Percentiles rank a stretch among this genome's conserved stretches.
phyloP scores from a whole-genome alignment of 208 protist species.

The Crithidia sp. region DNA sequence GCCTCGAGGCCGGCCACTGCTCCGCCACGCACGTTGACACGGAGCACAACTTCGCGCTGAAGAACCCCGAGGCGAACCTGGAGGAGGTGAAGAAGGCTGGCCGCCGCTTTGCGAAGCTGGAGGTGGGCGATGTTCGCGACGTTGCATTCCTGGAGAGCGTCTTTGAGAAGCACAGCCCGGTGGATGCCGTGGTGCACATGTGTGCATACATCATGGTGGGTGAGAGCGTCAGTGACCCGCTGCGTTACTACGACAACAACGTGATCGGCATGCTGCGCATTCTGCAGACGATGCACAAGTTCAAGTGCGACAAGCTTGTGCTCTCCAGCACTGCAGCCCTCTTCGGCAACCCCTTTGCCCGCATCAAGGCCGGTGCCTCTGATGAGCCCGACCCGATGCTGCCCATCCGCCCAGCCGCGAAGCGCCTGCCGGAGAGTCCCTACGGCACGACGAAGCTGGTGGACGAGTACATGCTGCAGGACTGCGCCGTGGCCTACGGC shows the following conservation, averaged over 20 bases:
- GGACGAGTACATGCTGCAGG: slow-evolving; percentile 94
- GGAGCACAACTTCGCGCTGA: slow-evolving; percentile 44
- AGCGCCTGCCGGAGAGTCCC: slow-evolving; percentile 79
- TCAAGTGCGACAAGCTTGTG: slow-evolving; percentile 94
- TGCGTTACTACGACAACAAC: slow-evolving; percentile 98
- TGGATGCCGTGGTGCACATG: slow-evolving; percentile 96
- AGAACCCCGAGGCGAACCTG: slow-evolving; percentile 13
- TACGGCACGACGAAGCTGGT: slow-evolving; percentile 95
- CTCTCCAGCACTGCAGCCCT: slow-evolving; percentile 97
- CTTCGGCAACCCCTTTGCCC: slow-evolving; percentile 79
- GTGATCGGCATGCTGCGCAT: slow-evolving; percentile 92
- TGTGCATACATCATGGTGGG: slow-evolving; percentile 93
- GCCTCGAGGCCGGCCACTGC: slow-evolving; percentile 81
- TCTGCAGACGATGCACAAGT: slow-evolving; percentile 92
- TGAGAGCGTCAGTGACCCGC: slow-evolving; percentile 91
- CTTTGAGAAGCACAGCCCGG: slow-evolving; percentile 87
- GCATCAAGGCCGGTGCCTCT: slow-evolving; percentile 24
- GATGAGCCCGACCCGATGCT: slow-evolving; percentile 42
- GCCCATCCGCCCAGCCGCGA: slow-evolving; percentile 68
- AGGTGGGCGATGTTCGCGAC: slow-evolving; percentile 90
- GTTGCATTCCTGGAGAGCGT: slow-evolving; percentile 78
- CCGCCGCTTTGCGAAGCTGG: slow-evolving; percentile 58
- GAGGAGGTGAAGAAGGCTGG: slow-evolving; percentile 19
- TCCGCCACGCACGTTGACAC: slow-evolving; percentile 61
- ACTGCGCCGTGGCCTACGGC: slow-evolving; percentile 77